phyloP scores from a whole-genome alignment of 352 stramenopile species.

The Phytophthora parvispora region DNA sequence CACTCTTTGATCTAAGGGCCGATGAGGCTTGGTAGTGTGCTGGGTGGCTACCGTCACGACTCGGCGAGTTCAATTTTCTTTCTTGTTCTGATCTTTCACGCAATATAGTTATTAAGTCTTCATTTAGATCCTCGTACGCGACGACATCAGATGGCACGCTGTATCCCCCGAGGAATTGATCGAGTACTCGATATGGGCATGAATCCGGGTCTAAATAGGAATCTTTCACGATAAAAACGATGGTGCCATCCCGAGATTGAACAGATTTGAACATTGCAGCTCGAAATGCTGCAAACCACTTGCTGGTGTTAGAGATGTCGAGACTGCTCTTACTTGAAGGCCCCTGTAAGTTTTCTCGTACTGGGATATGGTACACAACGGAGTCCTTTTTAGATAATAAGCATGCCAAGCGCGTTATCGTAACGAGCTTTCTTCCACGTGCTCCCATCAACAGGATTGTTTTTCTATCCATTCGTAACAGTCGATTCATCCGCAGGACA shows the following conservation, averaged over 20 bases:
- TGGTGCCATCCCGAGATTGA: constrained; percentile 35
- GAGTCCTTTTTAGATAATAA: constrained; percentile 60
- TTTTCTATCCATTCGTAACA: constrained; percentile 47
- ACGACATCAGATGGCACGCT: constrained; percentile 54
- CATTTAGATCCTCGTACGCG: constrained; percentile 63
- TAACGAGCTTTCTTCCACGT: constrained; percentile 58
- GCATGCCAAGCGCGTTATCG: constrained; percentile 59
- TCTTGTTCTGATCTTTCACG: constrained; percentile 41
- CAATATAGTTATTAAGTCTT: constrained; percentile 45
- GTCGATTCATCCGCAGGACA: constrained; percentile 57
- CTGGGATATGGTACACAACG: constrained; percentile 36
- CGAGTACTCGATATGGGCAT: constrained; percentile 51
- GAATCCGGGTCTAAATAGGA: constrained; percentile 25
- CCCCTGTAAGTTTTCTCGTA: neutral
- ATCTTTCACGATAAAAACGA: constrained; percentile 78
- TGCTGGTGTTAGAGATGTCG: neutral
- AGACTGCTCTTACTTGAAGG: neutral
- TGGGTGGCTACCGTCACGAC: neutral
- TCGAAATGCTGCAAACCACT: constrained; percentile 53
- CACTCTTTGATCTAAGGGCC: constrained; percentile 51
- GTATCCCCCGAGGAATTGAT: constrained; percentile 56
- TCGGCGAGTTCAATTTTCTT: neutral
- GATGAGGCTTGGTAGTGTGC: neutral
- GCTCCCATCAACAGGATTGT: constrained; percentile 60
- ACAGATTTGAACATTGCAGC: constrained; percentile 53